Base-by-base conservation (phyloP, 2,329 filamentous ascomycete genomes). In the Rhinocladiella mackenziei region DNA sequence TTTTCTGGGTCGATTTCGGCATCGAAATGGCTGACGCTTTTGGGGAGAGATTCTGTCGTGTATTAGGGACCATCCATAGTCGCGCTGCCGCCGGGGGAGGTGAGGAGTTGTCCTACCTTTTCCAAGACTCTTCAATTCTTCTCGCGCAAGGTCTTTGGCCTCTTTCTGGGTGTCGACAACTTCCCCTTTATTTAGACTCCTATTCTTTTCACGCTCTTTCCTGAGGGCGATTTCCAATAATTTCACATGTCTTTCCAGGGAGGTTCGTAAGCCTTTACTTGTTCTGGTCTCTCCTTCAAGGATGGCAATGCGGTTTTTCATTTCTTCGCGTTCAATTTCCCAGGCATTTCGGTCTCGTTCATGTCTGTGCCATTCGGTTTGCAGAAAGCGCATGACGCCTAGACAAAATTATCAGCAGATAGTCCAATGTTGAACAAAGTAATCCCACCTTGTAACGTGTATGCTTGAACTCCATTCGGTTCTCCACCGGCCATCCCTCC, bases 341-440 rank as follows among this genome's bases (percentile, higher is more conserved):
- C 92, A 98, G 26, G 89, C 84, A 69, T 98, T 98, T 59, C 92
- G 82, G 63, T 96, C 92, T 68, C 92, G 86, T 70, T 98, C 92
- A 67, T 98, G 91, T 57, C 88, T 84, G 69, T 98, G 92, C 92
- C 92, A 98, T 78, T 98, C 91, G 35, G 92, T 92, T 71, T 98
- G 92, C 28, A 98, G 80, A 66, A 98, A 98, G 67, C 92, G 89
- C 92, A 98, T 98, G 26, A 98, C 92, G 62, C 92, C 87, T 92
- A 57, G 15, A 18, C 13, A n/a, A 22, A 29, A 26, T 18, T n/a
- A 19, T 48, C 26, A 44, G 39, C 31, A 15, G 20, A 11, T 18
- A 14, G 19, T 29, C 17, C 20, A 13, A 25, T 5, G 8, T n/a
- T 10, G 28, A 20, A 28, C 11, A 20, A 17, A 18, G 19, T 9